Evolutionary conservation across 2,329 filamentous ascomycete genomes (phyloP).

Genomic region (Cytospora mali): DNA sequence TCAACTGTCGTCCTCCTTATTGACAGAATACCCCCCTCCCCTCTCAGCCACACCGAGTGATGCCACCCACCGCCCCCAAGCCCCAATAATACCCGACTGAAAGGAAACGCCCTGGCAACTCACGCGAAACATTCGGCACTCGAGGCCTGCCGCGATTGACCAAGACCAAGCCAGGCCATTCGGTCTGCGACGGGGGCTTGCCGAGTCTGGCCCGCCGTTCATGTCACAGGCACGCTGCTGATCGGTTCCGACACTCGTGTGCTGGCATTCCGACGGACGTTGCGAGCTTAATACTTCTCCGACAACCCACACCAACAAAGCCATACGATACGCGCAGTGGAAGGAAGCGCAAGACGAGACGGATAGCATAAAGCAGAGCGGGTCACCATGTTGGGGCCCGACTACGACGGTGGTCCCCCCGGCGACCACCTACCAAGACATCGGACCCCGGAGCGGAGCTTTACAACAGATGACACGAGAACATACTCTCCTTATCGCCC

Average conservation of each 20-base stretch:
- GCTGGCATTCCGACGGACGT: constrained; percentile 24
- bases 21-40: constrained; percentile 2
- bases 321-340: constrained; percentile 11
- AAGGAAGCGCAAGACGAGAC: constrained; percentile 19
- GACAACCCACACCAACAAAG: constrained; percentile 2
- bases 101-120: constrained; percentile 19
- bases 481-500: constrained; percentile 35
- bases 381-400: constrained; percentile 46
- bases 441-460: constrained; percentile 29
- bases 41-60: constrained; percentile 24
- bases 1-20: constrained; percentile 23
- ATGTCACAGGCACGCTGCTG: constrained; percentile 27
- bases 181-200: constrained; percentile 25
- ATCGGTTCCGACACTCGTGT: constrained; percentile 24
- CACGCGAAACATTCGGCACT: constrained; percentile 20
- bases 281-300: constrained; percentile 14
- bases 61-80: constrained; percentile 26
- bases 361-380: constrained; percentile 25
- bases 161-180: constrained; percentile 13
- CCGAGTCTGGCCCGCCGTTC: constrained; percentile 14
- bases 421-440: constrained; percentile 41
- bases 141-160: constrained; percentile 19
- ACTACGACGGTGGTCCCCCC: constrained; percentile 48
- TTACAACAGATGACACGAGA: constrained; percentile 30
- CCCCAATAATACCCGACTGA: constrained; percentile 18